Base-by-base conservation (phyloP, 768 basidiomycete genomes). In the Leccinum rimulosum region DNA sequence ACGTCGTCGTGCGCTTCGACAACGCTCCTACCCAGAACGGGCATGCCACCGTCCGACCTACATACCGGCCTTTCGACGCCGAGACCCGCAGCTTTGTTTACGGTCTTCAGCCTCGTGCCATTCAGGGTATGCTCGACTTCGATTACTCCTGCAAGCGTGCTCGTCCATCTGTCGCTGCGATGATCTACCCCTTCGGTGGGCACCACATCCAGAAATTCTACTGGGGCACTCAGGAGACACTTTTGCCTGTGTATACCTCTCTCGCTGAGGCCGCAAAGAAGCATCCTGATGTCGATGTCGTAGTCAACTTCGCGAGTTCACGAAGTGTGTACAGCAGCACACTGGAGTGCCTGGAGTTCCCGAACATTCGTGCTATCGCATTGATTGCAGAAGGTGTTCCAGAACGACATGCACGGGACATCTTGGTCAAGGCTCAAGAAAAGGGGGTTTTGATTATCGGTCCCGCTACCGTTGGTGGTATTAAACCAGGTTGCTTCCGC, bases 201-300 rank as follows among this genome's bases (percentile, higher is more conserved):
- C 96, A 98, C 79, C 97, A 98, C 79, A 97, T 98, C 76, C 97
- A 99, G 80, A 99, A 99, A 81, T 98, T 99, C 85, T 98, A 99
- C 84, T 98, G 97, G 97, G 97, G 97, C 57, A 98, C 97, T 43
- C 94, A 93, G 80, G 97, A 98, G 82, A 96, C 96, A 3, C 88
- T 99, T 51, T 86, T 99, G 40, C 97, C 97, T 53, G 96, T 99
- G 47, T 99, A 97, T 81, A 96, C 95, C 19, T 85, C 85, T 56
- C 82, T 97, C 65, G 85, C 84, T 55, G 96, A 98, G 70, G 96
- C 96, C 14, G 86, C 89, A 64, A 82, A 85, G 76, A 99, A 98
- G 81, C 96, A 98, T 79, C 84, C 90, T 30, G 96, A 99, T 67
- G 95, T 91, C 59, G 96, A 98, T 71, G 94, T 96, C 55, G 88